Evolutionary conservation across 2,329 filamentous ascomycete species (phyloP).

Genomic region (Colletotrichum abscissum): DNA sequence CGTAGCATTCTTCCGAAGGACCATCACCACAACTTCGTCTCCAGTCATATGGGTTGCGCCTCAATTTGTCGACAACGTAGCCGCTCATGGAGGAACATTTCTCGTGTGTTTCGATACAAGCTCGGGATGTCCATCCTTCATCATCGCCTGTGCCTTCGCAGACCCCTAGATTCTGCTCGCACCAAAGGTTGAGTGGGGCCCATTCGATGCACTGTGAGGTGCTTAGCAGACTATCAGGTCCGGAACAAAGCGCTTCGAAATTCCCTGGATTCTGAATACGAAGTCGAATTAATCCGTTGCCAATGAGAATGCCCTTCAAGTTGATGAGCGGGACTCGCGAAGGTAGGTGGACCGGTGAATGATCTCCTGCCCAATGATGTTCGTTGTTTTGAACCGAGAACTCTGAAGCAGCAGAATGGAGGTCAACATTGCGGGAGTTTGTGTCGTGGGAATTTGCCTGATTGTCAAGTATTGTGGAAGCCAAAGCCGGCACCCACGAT

Average conservation of each 20-base stretch:
- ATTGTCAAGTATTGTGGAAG: background rate
- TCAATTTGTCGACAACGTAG: background rate
- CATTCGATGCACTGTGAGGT: background rate
- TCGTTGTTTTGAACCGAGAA: background rate
- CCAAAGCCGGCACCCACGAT: conserved; percentile 1
- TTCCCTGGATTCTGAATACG: conserved; percentile 8
- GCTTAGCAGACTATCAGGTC: background rate
- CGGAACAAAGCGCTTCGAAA: conserved; percentile 3
- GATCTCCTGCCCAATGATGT: background rate
- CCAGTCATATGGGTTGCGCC: conserved; percentile 15
- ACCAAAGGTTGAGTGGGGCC: background rate
- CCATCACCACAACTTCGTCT: background rate
- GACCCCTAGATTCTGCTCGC: background rate
- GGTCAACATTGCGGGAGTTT: background rate
- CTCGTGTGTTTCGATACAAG: background rate
- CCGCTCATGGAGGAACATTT: background rate
- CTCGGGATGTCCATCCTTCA: background rate
- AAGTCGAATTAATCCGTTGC: conserved; percentile 11
- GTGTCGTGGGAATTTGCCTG: background rate
- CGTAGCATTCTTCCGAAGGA: background rate
- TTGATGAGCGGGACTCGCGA: background rate
- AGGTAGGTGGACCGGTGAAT: background rate
- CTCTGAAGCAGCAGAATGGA: background rate
- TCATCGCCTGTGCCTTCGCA: background rate
- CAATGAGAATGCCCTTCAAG: conserved; percentile 15